A percentile compares a stretch with the other conserved stretches of the same genome.
These are phyloP conservation scores for Cichorium intybus DNA, from an alignment of 140 eudicot genomes.

Conservation along the genomic window DNA sequence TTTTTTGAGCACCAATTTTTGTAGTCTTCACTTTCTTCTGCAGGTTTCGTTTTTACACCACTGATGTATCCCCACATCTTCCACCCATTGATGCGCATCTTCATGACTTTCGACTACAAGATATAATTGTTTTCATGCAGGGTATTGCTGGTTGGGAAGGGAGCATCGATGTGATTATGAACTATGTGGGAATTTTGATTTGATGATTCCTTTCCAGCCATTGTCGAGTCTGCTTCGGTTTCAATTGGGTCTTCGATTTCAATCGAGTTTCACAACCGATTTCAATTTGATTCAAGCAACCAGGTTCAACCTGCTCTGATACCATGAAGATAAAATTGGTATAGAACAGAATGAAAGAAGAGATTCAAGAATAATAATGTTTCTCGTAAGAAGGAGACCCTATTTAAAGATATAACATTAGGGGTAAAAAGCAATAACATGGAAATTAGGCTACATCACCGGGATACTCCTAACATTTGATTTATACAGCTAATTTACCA, in stretches of 20 bases:
- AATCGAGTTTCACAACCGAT: background rate
- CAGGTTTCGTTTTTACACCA: conserved; percentile 4
- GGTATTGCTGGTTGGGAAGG: background rate
- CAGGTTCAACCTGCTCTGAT: conserved; percentile 2
- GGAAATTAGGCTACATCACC: background rate
- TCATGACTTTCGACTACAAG: background rate
- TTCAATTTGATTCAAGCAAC: conserved; percentile 4
- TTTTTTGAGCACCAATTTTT: conserved; percentile 3
- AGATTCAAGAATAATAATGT: background rate
- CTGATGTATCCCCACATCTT: conserved; percentile 6
- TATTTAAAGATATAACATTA: background rate
- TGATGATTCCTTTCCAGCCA: conserved; percentile 3
- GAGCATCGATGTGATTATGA: conserved; percentile 3
- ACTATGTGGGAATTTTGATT: background rate
- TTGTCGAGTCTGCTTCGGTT: too few species aligned
- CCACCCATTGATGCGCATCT: conserved; percentile 3
- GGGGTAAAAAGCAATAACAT: background rate
- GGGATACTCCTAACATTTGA: background rate
- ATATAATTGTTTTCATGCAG: background rate
- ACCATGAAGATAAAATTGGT: background rate
- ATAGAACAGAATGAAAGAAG: background rate
- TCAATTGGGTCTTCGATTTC: background rate
- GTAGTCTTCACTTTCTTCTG: conserved; percentile 5
- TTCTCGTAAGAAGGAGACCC: background rate
- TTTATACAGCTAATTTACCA: conserved; percentile 3